phyloP scores from a whole-genome alignment of 345 rosid species.

The Salix exigua region DNA sequence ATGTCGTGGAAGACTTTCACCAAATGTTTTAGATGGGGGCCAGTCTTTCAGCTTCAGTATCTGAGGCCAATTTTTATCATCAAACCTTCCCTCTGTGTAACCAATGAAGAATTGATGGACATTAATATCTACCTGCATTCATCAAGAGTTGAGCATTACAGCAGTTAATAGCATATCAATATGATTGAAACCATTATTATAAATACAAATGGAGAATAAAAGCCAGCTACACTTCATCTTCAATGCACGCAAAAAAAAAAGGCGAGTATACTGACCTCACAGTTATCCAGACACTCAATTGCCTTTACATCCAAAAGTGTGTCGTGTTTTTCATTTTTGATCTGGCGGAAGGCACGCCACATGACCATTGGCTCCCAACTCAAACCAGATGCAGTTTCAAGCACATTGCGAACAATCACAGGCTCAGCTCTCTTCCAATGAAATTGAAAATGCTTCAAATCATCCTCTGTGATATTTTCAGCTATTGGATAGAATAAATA shows the following conservation, averaged over 20 bases:
- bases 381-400: slow-evolving; percentile 54
- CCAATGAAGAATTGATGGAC: not conserved
- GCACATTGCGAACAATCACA: slow-evolving; percentile 54
- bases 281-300: slow-evolving; percentile 60
- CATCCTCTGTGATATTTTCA: slow-evolving; percentile 29
- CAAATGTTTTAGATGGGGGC: not conserved
- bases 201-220: not conserved
- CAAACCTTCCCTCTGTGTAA: not conserved
- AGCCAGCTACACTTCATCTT: not conserved
- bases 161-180: not conserved
- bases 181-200: too few species aligned
- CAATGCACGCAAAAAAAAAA: not conserved
- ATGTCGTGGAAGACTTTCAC: not conserved
- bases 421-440: slow-evolving; percentile 85
- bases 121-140: slow-evolving; percentile 34
- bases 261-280: slow-evolving; percentile 30
- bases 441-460: slow-evolving; percentile 60
- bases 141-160: slow-evolving; percentile 3
- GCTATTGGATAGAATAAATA: slow-evolving; percentile 59
- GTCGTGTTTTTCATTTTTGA: slow-evolving; percentile 29
- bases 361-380: slow-evolving; percentile 90
- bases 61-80: not conserved
- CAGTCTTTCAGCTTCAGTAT: not conserved
- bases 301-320: slow-evolving; percentile 42
- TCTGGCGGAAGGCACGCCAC: slow-evolving; percentile 69